phyloP scores from a whole-genome alignment of 192 early-diverging fungal genomes.

The Mortierella hygrophila region DNA sequence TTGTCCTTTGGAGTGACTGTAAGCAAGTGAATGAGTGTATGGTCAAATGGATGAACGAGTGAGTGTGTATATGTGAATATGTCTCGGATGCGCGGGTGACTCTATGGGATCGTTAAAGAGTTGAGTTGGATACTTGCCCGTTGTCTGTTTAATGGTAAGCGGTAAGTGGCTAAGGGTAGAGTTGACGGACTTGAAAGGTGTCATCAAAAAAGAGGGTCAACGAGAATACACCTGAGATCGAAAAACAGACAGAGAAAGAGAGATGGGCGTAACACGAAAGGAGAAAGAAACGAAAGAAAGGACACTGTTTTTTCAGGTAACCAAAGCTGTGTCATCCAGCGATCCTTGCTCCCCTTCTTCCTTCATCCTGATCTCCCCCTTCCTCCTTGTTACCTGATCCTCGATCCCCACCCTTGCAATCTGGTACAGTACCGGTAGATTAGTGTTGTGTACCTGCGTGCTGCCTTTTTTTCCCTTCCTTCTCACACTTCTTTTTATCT shows the following conservation, averaged over 20 bases:
- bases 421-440: too few species aligned
- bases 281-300: not conserved
- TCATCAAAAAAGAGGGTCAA: not conserved
- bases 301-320: not conserved
- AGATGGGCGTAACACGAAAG: slow-evolving; percentile 1
- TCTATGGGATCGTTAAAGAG: not conserved
- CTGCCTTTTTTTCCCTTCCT: not conserved
- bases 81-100: not conserved
- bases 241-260: not conserved
- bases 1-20: not conserved
- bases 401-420: too few species aligned
- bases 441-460: not conserved
- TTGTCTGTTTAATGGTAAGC: not conserved
- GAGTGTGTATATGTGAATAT: not conserved
- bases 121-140: not conserved
- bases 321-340: not conserved
- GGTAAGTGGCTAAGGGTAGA: not conserved
- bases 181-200: not conserved
- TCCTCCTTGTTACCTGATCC: not conserved
- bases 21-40: not conserved
- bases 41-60: not conserved
- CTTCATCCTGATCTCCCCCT: not conserved
- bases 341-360: not conserved
- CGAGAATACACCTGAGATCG: not conserved
- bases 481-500: not conserved